Evolutionary conservation across 805 yeast species (phyloP), one percentile per base, ranked within the genome.

Genomic region (Ogataea sp.): DNA sequence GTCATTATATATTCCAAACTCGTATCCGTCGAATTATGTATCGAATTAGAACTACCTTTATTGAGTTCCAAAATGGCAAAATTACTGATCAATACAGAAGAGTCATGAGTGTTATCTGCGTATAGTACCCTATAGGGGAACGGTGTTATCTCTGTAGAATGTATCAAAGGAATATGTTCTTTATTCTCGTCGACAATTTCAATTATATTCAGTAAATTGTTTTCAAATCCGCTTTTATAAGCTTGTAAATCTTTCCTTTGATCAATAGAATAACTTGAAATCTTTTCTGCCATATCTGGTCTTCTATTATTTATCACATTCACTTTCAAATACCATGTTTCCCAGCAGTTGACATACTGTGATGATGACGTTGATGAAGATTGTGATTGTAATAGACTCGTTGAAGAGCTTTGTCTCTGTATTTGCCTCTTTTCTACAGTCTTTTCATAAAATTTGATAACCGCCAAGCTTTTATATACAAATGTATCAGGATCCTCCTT

Each of bases 161-260:
- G 73, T 20, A 84, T 80, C 1, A 85, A 83, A 3, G 95, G 94
- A 2, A 85, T 77, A 47, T 81, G 88, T 36, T 67, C 73, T 49
- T 75, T 80, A 50, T 79, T 68, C 6, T 53, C 49, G 49, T 81
- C 83, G 14, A 68, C 75, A n/a, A 62, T 56, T 14, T 71, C 68
- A 27, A 75, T 59, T n/a, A 82, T 70, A 39, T 64, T 57, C 38
- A 64, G 45, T 34, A 83, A 42, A 13, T 62, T 58, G 6, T 52
- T 49, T 30, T 59, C 62, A 37, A 75, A 75, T 52, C 53, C 68
- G 36, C 48, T 58, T 49, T 56, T 64, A 43, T 55, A 51, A 44
- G 34, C 33, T 44, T 49, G 17, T 28, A 21, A 25, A 36, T 31
- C 24, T 32, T 35, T 20, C 16, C 36, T 31, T 7, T 30, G 20